Conservation (phyloP, 306 rosid species). For the Phaseolus lunatus region DNA sequence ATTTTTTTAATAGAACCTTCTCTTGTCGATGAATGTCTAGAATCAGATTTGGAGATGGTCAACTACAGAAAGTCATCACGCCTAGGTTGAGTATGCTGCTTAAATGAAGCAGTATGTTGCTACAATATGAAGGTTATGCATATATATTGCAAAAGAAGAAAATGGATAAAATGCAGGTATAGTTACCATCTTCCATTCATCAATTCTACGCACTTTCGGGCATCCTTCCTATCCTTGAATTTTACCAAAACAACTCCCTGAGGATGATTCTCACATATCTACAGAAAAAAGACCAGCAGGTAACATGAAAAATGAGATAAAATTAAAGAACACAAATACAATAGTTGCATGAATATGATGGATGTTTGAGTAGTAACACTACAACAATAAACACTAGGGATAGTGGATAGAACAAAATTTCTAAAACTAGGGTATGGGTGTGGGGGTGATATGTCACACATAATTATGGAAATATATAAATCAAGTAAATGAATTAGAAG, state of each 20-base stretch:
- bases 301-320: conserved; percentile 30
- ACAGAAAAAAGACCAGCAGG: conserved; percentile 28
- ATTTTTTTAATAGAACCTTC: conserved; percentile 9
- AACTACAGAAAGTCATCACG: conserved; percentile 21
- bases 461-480: conserved; percentile 12
- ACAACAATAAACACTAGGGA: background rate
- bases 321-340: conserved; percentile 17
- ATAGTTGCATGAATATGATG: conserved; percentile 10
- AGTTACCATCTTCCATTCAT: conserved; percentile 98
- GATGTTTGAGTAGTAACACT: conserved; percentile 11
- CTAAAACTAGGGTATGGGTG: conserved; percentile 3
- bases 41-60: conserved; percentile 37
- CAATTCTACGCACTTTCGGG: conserved; percentile 87
- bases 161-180: background rate
- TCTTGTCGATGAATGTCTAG: conserved; percentile 1
- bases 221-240: conserved; percentile 92
- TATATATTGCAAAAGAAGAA: conserved; percentile 1
- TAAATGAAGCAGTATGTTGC: conserved; percentile 21
- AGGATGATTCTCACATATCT: conserved; percentile 99
- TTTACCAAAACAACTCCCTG: conserved; percentile 92
- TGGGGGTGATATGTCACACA: background rate
- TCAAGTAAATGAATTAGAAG: background rate
- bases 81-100: conserved; percentile 23
- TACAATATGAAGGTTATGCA: conserved; percentile 16
- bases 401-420: conserved; percentile 13